Conservation (phyloP, 2,329 filamentous ascomycete genomes). For the Fusarium domesticum region DNA sequence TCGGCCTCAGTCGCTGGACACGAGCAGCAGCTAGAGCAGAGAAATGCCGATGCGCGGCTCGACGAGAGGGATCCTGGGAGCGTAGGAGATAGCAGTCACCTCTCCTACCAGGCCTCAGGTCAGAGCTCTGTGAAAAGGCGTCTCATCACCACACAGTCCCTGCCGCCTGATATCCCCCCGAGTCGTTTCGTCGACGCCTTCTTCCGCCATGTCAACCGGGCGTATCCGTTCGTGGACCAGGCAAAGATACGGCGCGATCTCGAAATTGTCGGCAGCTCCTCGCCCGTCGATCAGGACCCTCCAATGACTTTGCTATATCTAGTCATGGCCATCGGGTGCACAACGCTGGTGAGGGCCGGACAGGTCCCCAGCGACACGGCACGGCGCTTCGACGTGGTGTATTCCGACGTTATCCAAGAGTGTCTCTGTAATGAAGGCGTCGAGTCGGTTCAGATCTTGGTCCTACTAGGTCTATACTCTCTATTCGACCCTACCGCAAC, state of each 20-base stretch:
- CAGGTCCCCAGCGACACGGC: slow-evolving; percentile 36
- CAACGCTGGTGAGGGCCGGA: slow-evolving; percentile 42
- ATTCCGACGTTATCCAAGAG: slow-evolving; percentile 40
- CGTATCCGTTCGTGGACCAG: slow-evolving; percentile 45
- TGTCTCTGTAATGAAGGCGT: slow-evolving; percentile 37
- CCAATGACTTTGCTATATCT: slow-evolving; percentile 39
- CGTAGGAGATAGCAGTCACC: slow-evolving; percentile 20
- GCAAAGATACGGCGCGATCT: slow-evolving; percentile 35
- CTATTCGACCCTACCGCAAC: slow-evolving; percentile 41
- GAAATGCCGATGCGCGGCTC: slow-evolving; percentile 10
- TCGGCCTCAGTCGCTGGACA: slow-evolving; percentile 5
- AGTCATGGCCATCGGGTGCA: slow-evolving; percentile 46
- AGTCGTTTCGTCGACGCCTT: slow-evolving; percentile 42
- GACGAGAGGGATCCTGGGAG: slow-evolving; percentile 22
- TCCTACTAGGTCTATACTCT: slow-evolving; percentile 42
- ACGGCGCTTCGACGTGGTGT: slow-evolving; percentile 37
- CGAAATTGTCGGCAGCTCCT: slow-evolving; percentile 31
- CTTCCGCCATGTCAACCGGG: slow-evolving; percentile 44
- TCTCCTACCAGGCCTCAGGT: slow-evolving; percentile 22
- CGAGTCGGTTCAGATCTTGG: slow-evolving; percentile 41
- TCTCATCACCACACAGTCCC: slow-evolving; percentile 17
- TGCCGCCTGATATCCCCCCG: slow-evolving; percentile 27
- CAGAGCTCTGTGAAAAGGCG: slow-evolving; percentile 19
- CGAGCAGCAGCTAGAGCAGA: slow-evolving; percentile 11
- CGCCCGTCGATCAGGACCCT: slow-evolving; percentile 26